Conservation (phyloP, 208 protist genomes). For the Wallacemonas collosoma region DNA sequence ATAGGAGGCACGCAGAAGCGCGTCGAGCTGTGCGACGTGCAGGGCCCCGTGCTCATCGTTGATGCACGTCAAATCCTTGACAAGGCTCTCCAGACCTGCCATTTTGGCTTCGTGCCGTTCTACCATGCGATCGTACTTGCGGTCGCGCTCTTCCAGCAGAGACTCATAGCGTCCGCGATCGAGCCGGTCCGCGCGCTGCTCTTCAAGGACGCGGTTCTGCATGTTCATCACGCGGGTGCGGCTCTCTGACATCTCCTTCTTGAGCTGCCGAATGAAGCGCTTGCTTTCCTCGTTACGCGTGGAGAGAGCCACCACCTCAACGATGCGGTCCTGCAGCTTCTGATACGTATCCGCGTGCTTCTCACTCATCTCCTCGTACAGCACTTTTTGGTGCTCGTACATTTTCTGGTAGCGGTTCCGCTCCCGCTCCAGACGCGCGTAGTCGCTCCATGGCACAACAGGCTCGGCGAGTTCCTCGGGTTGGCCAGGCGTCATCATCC, state of each 20-base stretch:
- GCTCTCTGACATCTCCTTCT: conserved; percentile 85
- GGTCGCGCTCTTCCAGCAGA: conserved; percentile 58
- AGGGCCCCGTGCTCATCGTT: conserved; percentile 53
- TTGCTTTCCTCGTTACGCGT: conserved; percentile 91
- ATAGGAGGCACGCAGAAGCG: conserved; percentile 83
- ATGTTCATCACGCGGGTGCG: conserved; percentile 79
- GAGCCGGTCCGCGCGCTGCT: conserved; percentile 52
- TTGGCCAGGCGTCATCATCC: conserved; percentile 1
- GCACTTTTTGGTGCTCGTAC: conserved; percentile 86
- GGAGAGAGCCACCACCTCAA: conserved; percentile 85
- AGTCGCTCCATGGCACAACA: conserved; percentile 55
- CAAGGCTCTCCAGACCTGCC: conserved; percentile 68
- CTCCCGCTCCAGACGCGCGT: conserved; percentile 67
- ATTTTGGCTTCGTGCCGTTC: conserved; percentile 70
- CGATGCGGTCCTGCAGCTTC: conserved; percentile 83
- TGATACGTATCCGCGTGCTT: conserved; percentile 74
- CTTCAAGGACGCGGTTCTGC: conserved; percentile 76
- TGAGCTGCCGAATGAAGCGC: conserved; percentile 88
- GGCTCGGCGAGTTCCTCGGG: conserved; percentile 27
- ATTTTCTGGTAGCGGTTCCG: conserved; percentile 84
- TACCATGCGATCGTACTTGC: conserved; percentile 51
- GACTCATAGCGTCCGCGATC: conserved; percentile 58
- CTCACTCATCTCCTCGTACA: conserved; percentile 86
- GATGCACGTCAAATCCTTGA: conserved; percentile 76
- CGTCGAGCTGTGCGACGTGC: conserved; percentile 81